Evolutionary conservation across 768 basidiomycete genomes (phyloP), one percentile per base, ranked within the genome.

Genomic region (Kwoniella europaea): DNA sequence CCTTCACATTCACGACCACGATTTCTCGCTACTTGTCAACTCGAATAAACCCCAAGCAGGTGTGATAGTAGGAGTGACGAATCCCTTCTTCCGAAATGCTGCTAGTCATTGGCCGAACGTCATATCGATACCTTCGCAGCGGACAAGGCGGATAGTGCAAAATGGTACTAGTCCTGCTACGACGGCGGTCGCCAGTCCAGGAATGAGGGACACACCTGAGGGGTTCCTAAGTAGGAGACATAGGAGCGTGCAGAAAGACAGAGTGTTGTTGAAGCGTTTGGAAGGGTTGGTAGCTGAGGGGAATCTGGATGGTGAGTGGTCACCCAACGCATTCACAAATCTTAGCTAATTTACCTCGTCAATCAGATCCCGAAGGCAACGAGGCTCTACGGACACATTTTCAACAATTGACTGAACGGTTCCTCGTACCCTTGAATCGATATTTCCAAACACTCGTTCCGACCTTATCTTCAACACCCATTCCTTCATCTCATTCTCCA

Each of bases 1-100:
- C 82, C 92, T 98, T 74, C 97, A 96, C 16, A 94, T 99, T 76
- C 96, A 98, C 81, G 96, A 98, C 77, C 87, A 87, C n/a, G 94
- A 97, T 70, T 89, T 91, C 72, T 75, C 87, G 3, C 78, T 87
- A 1, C 83, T 99, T 13, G 90, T 97, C 54, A 94, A 93, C 80
- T 90, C 90, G 71, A 88, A 91, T 41, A 83, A 83, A 68, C 82
- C 82, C 6, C 81, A 81, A 66, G 71, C 81, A 7, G 81, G 82
- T 7, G 77, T 80, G 0, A 79, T 83, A 1, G 81, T 83, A 15
- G 82, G 82, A 10, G 82, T 83, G 1, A 83, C 82, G 1, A 84
- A 84, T 57, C 84, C 84, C 9, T 84, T 83, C 71, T 84, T 84
- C 70, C 77, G 84, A 13, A 83, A 82, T 66, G 82, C 83, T 0